A percentile compares a stretch with the other conserved stretches of the same genome.
Evolutionary conservation across 2,329 filamentous ascomycete species (phyloP).

Genomic region (Cladorrhinum sp.): DNA sequence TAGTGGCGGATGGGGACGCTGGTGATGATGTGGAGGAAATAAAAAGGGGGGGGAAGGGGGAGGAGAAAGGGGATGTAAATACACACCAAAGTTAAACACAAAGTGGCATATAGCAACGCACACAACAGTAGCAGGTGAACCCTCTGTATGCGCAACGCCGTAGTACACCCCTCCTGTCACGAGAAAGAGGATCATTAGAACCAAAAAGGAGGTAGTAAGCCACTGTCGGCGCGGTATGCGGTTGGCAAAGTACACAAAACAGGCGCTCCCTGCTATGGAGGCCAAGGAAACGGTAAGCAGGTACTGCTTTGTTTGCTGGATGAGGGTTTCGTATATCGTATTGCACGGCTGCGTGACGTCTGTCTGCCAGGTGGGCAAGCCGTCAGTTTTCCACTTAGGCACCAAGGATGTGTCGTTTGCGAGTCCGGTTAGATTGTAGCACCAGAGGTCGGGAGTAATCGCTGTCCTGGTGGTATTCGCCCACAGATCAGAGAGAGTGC

Average conservation of each 20-base stretch:
- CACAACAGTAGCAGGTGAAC: constrained; percentile 46
- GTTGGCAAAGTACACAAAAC: constrained; percentile 48
- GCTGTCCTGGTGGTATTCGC: constrained; percentile 35
- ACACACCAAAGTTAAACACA: constrained; percentile 52
- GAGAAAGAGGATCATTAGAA: constrained; percentile 46
- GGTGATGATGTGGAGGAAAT: neutral
- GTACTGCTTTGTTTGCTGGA: constrained; percentile 53
- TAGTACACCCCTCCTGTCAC: constrained; percentile 51
- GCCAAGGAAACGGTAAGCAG: constrained; percentile 50
- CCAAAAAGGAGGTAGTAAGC: constrained; percentile 49
- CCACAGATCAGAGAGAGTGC: constrained; percentile 44
- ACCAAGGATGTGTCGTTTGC: constrained; percentile 43
- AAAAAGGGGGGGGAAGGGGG: neutral
- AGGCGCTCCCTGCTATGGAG: constrained; percentile 49
- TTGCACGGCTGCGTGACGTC: constrained; percentile 48
- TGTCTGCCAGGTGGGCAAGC: constrained; percentile 49
- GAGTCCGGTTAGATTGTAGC: constrained; percentile 45
- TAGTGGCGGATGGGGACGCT: no score
- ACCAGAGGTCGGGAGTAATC: constrained; percentile 40
- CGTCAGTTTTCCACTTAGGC: constrained; percentile 38
- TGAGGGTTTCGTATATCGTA: constrained; percentile 50
- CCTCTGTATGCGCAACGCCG: constrained; percentile 40
- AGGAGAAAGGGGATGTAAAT: neutral
- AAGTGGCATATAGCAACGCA: constrained; percentile 53
- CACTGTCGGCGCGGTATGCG: constrained; percentile 47